Evolutionary conservation across 2,329 filamentous ascomycete species (phyloP), one percentile per base, ranked within the genome.

Genomic region (Amauroascus niger): DNA sequence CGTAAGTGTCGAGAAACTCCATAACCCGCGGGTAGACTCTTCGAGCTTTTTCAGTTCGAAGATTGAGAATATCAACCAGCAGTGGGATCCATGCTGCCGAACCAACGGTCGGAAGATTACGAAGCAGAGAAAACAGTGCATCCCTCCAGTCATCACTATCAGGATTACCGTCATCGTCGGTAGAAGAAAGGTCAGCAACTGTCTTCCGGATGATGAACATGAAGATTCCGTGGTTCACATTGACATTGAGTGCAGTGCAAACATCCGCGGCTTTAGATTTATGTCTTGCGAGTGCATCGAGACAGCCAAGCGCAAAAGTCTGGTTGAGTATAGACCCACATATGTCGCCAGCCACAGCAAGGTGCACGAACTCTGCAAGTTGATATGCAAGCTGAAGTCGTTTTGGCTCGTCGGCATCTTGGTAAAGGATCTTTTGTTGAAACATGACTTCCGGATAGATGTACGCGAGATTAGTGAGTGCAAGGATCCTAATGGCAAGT

Each of bases 171-270:
- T 79, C 76, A 13, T 81, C 76, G 55, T 75, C 71, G 53, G 84
- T 80, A 48, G 74, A 74, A 54, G 78, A 82, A 72, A 98, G 84
- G 58, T 89, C 87, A 16, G 85, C 84, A 54, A 97, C 87, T 8
- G 89, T 87, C 69, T 95, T 96, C 53, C 91, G 82, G 48, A 95
- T 85, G 60, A 96, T 80, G 64, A 96, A 97, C 60, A 97, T 85
- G 43, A 99, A 77, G 28, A 97, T 86, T 13, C 93, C 94, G 63
- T 98, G 94, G 63, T 95, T 97, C 35, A 97, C 91, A 61, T 91
- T 95, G 52, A 94, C 88, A 63, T 89, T 95, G 40, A 99, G 75
- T n/a, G 93, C 89, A 40, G 88, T 83, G 58, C 89, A 83, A 22
- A 98, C 85, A 66, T 98, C 93, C 32, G 82, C 75, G 28, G 84